Evolutionary conservation across 2,329 filamentous ascomycete genomes (phyloP).

Genomic region (Hypomyces perniciosus): DNA sequence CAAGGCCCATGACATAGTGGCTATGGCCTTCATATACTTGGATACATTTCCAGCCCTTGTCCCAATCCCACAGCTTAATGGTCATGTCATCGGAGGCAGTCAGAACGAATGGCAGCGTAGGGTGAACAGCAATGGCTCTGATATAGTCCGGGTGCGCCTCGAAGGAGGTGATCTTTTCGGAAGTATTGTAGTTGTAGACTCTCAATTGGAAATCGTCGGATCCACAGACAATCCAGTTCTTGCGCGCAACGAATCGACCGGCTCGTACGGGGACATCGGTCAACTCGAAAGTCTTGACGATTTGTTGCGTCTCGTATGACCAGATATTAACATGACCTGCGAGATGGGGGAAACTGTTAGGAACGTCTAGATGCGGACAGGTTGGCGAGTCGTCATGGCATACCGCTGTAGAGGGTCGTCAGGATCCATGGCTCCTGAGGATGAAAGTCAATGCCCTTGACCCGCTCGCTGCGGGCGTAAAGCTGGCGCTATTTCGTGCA

Average conservation of each 20-base stretch:
- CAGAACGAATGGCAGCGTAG: slow-evolving; percentile 89
- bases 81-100: slow-evolving; percentile 98
- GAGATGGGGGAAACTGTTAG: slow-evolving; percentile 3
- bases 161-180: slow-evolving; percentile 95
- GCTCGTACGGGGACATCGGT: slow-evolving; percentile 97
- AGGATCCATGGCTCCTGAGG: slow-evolving; percentile 95
- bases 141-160: slow-evolving; percentile 99
- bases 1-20: slow-evolving; percentile 93
- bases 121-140: slow-evolving; percentile 91
- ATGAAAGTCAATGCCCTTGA: slow-evolving; percentile 97
- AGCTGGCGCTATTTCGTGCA: slow-evolving; percentile 35
- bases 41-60: slow-evolving; percentile 96
- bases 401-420: slow-evolving; percentile 93
- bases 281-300: slow-evolving; percentile 98
- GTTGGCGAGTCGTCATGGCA: slow-evolving; percentile 21
- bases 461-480: slow-evolving; percentile 81
- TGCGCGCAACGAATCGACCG: slow-evolving; percentile 90
- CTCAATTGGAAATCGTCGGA: slow-evolving; percentile 85
- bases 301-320: slow-evolving; percentile 94
- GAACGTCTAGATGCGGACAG: neutral
- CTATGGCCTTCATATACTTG: slow-evolving; percentile 94
- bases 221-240: slow-evolving; percentile 98
- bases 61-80: slow-evolving; percentile 98
- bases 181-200: slow-evolving; percentile 99
- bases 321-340: slow-evolving; percentile 96